These are phyloP conservation scores for Aspergillus latus DNA, from an alignment of 2,329 filamentous ascomycete species.

Conservation along the genomic window DNA sequence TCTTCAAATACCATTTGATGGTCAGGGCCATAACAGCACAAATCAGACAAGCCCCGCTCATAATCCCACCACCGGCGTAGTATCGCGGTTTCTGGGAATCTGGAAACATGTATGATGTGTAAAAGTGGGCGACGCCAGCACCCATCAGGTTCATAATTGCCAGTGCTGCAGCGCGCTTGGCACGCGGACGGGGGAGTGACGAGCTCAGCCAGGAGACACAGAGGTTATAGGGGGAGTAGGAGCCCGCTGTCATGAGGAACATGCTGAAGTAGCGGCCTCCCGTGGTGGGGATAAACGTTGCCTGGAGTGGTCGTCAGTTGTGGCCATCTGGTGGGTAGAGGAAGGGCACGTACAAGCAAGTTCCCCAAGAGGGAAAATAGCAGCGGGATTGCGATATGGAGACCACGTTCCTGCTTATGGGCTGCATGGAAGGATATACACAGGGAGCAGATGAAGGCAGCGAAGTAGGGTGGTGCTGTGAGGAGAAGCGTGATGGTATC, in stretches of 20 bases:
- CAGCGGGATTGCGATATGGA: conserved; percentile 3
- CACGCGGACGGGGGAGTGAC: background rate
- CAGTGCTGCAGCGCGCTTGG: conserved; percentile 2
- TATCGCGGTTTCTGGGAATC: background rate
- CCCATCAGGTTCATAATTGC: conserved; percentile 9
- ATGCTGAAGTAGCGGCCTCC: conserved; percentile 10
- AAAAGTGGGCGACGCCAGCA: conserved; percentile 3
- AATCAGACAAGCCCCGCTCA: background rate
- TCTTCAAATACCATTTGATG: conserved; percentile 1
- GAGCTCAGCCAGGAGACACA: conserved; percentile 4
- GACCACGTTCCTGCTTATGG: background rate
- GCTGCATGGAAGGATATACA: conserved; percentile 4
- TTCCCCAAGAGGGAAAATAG: background rate
- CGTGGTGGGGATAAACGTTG: conserved; percentile 5
- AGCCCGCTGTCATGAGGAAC: conserved; percentile 5
- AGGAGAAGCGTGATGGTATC: conserved; percentile 4
- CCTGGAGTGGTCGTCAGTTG: background rate
- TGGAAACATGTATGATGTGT: conserved; percentile 8
- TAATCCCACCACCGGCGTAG: background rate
- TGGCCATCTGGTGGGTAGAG: background rate
- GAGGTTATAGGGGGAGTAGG: conserved; percentile 5
- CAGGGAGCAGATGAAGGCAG: conserved; percentile 1
- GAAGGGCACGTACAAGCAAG: background rate
- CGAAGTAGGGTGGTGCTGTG: background rate
- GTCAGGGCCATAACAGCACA: conserved; percentile 2